Evolutionary conservation across 768 basidiomycete genomes (phyloP), one percentile per base, ranked within the genome.

Genomic region (Psilocybe tampanensis): DNA sequence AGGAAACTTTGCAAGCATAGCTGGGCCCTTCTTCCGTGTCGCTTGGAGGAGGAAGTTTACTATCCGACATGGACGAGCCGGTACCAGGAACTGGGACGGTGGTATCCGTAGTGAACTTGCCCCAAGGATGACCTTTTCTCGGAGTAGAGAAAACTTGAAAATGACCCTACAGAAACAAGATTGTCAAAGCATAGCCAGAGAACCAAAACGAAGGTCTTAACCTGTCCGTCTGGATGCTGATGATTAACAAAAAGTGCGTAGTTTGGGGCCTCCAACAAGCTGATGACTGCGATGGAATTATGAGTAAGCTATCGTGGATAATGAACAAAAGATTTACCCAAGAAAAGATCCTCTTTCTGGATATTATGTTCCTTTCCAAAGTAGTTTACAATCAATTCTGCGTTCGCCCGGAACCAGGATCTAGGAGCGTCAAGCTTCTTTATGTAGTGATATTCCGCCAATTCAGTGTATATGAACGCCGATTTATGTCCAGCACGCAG

Each of bases 171-270:
- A 19, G 43, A 15, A 1, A 24, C 34, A 18, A 39, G 34, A 43
- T 50, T 15, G 15, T 17, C 44, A 21, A 3, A 55, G 44, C 26
- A 42, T 26, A 8, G 6, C 8, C 17, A 23, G 24, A 32, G 7
- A 17, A 47, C 49, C 8, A 19, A 57, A 60, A n/a, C n/a, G n/a
- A 26, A 2, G 22, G 48, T 22, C 67, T 68, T 24, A 8, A 72
- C 73, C 50, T 73, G 69, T 32, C 71, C 70, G 47, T 72, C 70
- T 8, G 73, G 82, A 70, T 90, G 88, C 55, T 76, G 75, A 58
- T 91, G 87, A 62, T 87, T 88, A 32, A 92, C 89, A 61, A 92
- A 86, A 19, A 90, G 71, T 1, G 84, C 90, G 69, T 90, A 89
- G 54, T 90, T 86, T 0, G 84, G 79, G 6, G 91, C 80, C 42